Base-by-base conservation (phyloP, 2,329 filamentous ascomycete genomes). In the Diplodia mutila region DNA sequence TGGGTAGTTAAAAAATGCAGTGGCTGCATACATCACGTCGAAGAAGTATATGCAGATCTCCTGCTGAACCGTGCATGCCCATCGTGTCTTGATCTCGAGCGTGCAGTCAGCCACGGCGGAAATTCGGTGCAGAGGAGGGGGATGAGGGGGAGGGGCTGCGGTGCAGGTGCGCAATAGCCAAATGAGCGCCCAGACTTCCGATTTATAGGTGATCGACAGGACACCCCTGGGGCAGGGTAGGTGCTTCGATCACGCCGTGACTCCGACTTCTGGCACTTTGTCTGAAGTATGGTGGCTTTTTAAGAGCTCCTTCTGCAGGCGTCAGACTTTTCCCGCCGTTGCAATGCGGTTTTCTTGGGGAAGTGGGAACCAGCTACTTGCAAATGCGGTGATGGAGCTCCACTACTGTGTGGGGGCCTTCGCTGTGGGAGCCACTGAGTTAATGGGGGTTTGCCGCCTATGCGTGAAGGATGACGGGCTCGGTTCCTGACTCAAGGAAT, bases 171-270 rank as follows among this genome's bases (percentile, higher is more conserved):
- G 54, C 21, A 59, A 16, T n/a, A n/a, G 7, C n/a, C 21, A 12
- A 37, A 34, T 27, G 18, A 27, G 29, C n/a, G 52, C 54, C 34
- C 34, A 27, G 54, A 18, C 29, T 6, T 57, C 27, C 55, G 55
- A 59, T 59, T 12, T 59, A 46, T 29, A 37, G 55, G 23, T 59
- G 55, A 59, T 59, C 55, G 55, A 59, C 55, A 46, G 14, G 55
- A 12, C 25, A 37, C 34, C 55, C 55, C 37, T 27, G 55, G 21
- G n/a, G 55, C 9, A 16, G 14, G 34, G 55, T 37, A 18, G 9
- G 32, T 55, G 53, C 53, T 55, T 37, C 32, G 18, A n/a, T 39
- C 8, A 34, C 53, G n/a, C 53, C 32, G 18, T 37, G 18, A 25
- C 53, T 37, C 53, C n/a, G n/a, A 18, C 53, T 23, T 21, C 53